Evolutionary conservation across 2,329 filamentous ascomycete species (phyloP).

Genomic region (Cladosporium colombiae): DNA sequence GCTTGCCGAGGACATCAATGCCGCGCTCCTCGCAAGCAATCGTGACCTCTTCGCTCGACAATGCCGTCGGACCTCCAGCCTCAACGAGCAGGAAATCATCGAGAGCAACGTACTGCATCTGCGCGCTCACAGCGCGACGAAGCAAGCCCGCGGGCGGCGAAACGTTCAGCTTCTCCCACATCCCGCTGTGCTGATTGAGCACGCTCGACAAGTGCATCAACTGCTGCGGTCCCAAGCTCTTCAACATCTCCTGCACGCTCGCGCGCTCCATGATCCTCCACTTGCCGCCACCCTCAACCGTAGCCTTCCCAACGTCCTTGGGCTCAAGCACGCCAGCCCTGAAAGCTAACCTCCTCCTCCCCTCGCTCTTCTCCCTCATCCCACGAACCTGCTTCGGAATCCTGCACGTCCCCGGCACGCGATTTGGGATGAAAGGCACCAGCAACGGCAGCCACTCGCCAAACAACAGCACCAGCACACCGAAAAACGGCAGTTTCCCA

Average conservation of each 20-base stretch:
- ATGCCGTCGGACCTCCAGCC: constrained; percentile 63
- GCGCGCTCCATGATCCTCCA: constrained; percentile 31
- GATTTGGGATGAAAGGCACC: constrained; percentile 67
- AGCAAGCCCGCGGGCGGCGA: constrained; percentile 55
- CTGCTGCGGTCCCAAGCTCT: constrained; percentile 39
- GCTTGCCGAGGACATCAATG: constrained; percentile 35
- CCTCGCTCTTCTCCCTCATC: constrained; percentile 55
- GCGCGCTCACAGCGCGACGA: constrained; percentile 52
- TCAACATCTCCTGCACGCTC: constrained; percentile 22
- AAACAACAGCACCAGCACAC: constrained; percentile 70
- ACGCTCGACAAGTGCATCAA: constrained; percentile 44
- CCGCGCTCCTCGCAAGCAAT: constrained; percentile 42
- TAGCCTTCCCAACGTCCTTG: constrained; percentile 49
- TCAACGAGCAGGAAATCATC: constrained; percentile 70
- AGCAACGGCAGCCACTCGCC: constrained; percentile 86
- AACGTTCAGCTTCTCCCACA: constrained; percentile 49
- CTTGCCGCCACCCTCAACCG: constrained; percentile 38
- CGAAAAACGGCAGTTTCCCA: constrained; percentile 76
- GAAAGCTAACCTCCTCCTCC: constrained; percentile 54
- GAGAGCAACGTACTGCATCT: constrained; percentile 63
- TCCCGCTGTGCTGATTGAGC: constrained; percentile 43
- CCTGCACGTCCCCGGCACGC: constrained; percentile 79
- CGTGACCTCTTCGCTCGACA: constrained; percentile 42
- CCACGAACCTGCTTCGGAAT: constrained; percentile 75
- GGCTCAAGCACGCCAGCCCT: constrained; percentile 67